These are phyloP conservation scores for Acrasis kona DNA, from an alignment of 78 protist genomes.

Conservation along the genomic window DNA sequence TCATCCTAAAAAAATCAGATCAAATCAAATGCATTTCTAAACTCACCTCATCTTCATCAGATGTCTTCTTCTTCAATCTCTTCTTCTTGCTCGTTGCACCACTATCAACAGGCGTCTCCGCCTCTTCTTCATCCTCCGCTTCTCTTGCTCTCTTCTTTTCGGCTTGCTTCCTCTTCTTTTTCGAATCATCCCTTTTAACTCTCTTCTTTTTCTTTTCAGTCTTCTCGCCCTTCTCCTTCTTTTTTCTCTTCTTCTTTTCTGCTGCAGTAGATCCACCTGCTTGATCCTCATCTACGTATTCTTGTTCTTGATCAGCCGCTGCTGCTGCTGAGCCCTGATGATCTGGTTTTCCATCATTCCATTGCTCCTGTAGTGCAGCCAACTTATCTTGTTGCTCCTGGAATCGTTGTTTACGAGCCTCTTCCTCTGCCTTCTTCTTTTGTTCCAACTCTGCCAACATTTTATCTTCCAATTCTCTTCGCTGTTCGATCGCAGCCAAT, in stretches of 20 bases:
- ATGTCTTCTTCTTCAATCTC: too few relatives aligned
- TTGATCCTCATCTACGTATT: neutral
- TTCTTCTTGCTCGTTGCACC: too few relatives aligned
- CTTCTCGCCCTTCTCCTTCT: neutral
- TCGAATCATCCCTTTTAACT: neutral
- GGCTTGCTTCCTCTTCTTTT: conserved; percentile 15
- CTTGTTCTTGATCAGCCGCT: neutral
- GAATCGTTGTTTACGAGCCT: neutral
- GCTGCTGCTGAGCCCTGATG: neutral
- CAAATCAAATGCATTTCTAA: too few relatives aligned
- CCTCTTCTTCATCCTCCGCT: neutral
- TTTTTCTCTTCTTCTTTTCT: neutral
- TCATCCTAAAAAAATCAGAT: too few relatives aligned
- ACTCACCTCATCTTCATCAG: too few relatives aligned
- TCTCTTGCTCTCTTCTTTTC: neutral
- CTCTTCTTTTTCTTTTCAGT: neutral
- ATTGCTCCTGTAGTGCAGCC: too few relatives aligned
- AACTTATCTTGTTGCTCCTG: too few relatives aligned
- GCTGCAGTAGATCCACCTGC: conserved; percentile 1
- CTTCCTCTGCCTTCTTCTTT: neutral
- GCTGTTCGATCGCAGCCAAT: too few relatives aligned
- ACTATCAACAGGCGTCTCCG: neutral
- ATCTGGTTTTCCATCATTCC: too few relatives aligned
- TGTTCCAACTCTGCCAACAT: neutral
- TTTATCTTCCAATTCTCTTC: neutral